Evolutionary conservation across 805 yeast genomes (phyloP), one percentile per base, ranked within the genome.

Genomic region (Wickerhamiella allomyrinae): DNA sequence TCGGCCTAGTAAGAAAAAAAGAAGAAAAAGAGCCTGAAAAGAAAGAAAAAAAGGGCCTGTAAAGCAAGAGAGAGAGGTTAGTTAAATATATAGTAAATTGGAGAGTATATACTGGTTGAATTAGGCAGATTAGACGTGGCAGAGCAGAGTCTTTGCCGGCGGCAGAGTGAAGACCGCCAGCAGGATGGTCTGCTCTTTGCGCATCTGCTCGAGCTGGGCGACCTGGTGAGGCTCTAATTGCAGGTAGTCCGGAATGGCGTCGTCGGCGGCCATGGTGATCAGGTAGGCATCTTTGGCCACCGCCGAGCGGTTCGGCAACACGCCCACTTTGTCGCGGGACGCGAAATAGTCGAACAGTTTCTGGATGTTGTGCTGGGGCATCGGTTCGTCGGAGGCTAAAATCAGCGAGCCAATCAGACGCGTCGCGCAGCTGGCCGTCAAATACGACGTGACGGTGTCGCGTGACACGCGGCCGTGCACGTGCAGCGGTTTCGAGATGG

Each of bases 221-320:
- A 10, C 8, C 13, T 34, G 23, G 14, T 7, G 15, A 15, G 17
- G 23, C 9, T 13, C 11, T 23, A 34, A 20, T 8, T 13, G 21
- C 14, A 34, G 20, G 23, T 15, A 34, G 10, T 17, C 23, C 4
- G 36, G 36, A 17, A 34, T 20, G 8, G 17, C 36, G 14, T 34
- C 36, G 23, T 39, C 42, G 1, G 51, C 41, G 4, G 37, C 47
- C 7, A 70, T 42, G 1, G 77, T 68, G 22, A 77, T 57, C 41
- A 79, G 47, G 55, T 79, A 79, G 7, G 79, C 69, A 57, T 79
- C 87, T 51, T 77, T 78, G 31, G 76, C 77, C 49, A 66, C 64
- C 7, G 56, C 46, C 1, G 74, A 71, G 41, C 64, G 63, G 15
- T 62, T 65, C 10, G 72, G 68, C 36, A 79, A 61, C 14, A 78